Percentiles rank a stretch among this genome's conserved stretches.
These are phyloP conservation scores for Dichotomocladium elegans DNA, from an alignment of 371 early-diverging fungal genomes.

Conservation along the genomic window DNA sequence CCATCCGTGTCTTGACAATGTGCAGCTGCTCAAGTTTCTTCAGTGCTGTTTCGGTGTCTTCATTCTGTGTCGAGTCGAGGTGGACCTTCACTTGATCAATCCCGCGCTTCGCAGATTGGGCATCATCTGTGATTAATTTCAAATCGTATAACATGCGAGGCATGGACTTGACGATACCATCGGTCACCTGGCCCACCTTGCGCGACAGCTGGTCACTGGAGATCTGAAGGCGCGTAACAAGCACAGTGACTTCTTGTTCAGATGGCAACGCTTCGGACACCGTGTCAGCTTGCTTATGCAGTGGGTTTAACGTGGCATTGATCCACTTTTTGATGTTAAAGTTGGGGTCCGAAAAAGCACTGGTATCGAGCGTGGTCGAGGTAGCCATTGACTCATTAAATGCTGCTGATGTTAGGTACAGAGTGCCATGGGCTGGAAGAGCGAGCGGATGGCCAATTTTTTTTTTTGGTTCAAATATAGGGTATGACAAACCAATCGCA, in stretches of 20 bases:
- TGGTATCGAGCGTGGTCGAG: constrained; percentile 17
- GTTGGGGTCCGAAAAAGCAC: constrained; percentile 35
- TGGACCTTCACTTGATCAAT: constrained; percentile 45
- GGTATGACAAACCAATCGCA: too few relatives aligned
- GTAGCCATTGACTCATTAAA: constrained; percentile 6
- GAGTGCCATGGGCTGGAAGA: too few relatives aligned
- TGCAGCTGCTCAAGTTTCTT: constrained; percentile 65
- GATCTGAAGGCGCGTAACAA: constrained; percentile 59
- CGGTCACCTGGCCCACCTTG: constrained; percentile 45
- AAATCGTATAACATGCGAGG: constrained; percentile 67
- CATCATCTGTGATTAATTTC: constrained; percentile 57
- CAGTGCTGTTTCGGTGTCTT: constrained; percentile 49
- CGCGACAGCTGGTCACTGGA: constrained; percentile 49
- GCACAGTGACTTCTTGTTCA: constrained; percentile 49
- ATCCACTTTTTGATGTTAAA: constrained; percentile 68
- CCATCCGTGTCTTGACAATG: constrained; percentile 71
- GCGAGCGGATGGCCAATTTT: too few relatives aligned
- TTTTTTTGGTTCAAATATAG: too few relatives aligned
- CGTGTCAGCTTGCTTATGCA: background rate
- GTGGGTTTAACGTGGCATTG: constrained; percentile 39
- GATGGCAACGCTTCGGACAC: background rate
- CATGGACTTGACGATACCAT: constrained; percentile 48
- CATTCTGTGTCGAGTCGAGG: constrained; percentile 28
- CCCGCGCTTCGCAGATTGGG: constrained; percentile 42
- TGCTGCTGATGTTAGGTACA: too few relatives aligned